Conservation (phyloP, 1,284 basidiomycete species). For the Marasmius fiardii region DNA sequence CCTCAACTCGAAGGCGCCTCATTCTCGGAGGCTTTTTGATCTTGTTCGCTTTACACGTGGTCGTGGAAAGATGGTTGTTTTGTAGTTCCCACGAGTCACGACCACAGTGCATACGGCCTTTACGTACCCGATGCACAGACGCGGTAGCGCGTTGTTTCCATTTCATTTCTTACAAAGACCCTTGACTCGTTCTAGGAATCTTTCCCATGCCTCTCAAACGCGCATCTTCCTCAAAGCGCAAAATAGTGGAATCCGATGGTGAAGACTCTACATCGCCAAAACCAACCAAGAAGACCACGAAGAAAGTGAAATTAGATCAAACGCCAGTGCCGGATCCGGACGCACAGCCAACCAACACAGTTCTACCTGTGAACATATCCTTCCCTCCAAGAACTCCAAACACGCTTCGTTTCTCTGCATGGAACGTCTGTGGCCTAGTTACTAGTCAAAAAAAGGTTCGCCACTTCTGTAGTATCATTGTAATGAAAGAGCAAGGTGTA, state of each 20-base stretch:
- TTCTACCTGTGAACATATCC: slow-evolving; percentile 57
- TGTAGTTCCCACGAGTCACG: too few relatives aligned
- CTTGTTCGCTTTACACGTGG: not conserved
- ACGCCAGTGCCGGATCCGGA: slow-evolving; percentile 8
- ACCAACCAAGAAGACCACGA: slow-evolving; percentile 21
- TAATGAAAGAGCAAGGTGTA: not conserved
- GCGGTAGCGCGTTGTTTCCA: not conserved
- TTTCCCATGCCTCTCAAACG: slow-evolving; percentile 32
- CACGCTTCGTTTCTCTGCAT: slow-evolving; percentile 59
- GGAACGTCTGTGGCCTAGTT: slow-evolving; percentile 75
- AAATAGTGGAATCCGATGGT: slow-evolving; percentile 24
- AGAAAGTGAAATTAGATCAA: slow-evolving; percentile 21
- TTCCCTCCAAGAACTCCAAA: slow-evolving; percentile 51
- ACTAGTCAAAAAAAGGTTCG: slow-evolving; percentile 69
- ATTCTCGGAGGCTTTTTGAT: not conserved
- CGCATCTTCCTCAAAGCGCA: slow-evolving; percentile 27
- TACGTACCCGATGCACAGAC: too few relatives aligned
- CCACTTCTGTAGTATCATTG: not conserved
- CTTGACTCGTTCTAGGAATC: not conserved
- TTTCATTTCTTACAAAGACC: not conserved
- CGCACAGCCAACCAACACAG: slow-evolving; percentile 68
- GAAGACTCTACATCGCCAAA: slow-evolving; percentile 15
- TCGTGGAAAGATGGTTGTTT: too few relatives aligned
- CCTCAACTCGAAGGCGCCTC: not conserved
- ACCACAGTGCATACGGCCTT: too few relatives aligned